Evolutionary conservation across 129 eudicot species (phyloP).

Genomic region (Pulicaria dysenterica): DNA sequence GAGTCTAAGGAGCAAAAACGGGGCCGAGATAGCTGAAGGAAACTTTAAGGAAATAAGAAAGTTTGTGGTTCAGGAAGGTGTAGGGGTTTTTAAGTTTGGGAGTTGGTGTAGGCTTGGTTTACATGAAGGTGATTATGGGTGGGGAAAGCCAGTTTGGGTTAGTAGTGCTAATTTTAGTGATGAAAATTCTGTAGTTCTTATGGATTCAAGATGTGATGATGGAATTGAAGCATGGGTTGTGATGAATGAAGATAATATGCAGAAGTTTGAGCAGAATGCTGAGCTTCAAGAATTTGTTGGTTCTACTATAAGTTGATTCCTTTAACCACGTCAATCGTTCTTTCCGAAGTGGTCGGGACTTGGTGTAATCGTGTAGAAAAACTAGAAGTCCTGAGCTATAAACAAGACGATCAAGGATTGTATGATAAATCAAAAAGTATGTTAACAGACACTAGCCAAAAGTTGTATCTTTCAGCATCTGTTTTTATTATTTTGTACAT

Average conservation of each 20-base stretch:
- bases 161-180: slow-evolving; percentile 29
- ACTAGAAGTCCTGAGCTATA: no score
- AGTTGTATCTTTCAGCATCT: neutral
- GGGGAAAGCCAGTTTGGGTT: slow-evolving; percentile 53
- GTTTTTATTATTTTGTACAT: slow-evolving; percentile 12
- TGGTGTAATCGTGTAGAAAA: no score
- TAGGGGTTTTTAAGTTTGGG: slow-evolving; percentile 42
- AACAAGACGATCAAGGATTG: neutral
- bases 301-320: neutral
- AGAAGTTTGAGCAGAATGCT: slow-evolving; percentile 32
- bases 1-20: slow-evolving; percentile 41
- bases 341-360: no score
- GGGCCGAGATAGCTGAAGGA: slow-evolving; percentile 42
- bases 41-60: slow-evolving; percentile 41
- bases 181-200: slow-evolving; percentile 34
- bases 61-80: slow-evolving; percentile 31
- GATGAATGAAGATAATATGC: slow-evolving; percentile 44
- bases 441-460: neutral
- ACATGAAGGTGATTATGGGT: slow-evolving; percentile 53
- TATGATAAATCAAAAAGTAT: neutral
- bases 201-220: slow-evolving; percentile 36
- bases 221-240: slow-evolving; percentile 61
- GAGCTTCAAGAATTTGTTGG: slow-evolving; percentile 33
- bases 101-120: slow-evolving; percentile 52
- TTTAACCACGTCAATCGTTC: no score